Conservation (phyloP, 352 stramenopile species). For the Phytopythium montanum region DNA sequence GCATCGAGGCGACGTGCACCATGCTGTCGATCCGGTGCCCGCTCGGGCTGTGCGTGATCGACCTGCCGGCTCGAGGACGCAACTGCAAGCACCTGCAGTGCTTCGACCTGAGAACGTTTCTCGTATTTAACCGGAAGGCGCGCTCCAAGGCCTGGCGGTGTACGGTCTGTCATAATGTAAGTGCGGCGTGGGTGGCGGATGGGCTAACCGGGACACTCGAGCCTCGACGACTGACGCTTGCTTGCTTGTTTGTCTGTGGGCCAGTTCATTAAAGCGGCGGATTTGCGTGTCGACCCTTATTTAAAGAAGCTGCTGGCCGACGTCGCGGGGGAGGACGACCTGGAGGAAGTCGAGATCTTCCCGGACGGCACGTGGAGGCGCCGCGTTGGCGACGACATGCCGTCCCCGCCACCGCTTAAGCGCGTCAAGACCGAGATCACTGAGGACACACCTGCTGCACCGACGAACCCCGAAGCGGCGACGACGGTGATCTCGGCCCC, state of each 20-base stretch:
- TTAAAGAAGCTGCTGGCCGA: slow-evolving; percentile 87
- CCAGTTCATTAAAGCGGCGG: slow-evolving; percentile 85
- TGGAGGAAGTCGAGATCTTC: slow-evolving; percentile 91
- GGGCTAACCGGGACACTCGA: not conserved
- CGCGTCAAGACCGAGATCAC: slow-evolving; percentile 50
- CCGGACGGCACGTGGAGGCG: slow-evolving; percentile 81
- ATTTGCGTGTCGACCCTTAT: slow-evolving; percentile 89
- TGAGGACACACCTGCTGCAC: slow-evolving; percentile 5
- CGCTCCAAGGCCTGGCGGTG: slow-evolving; percentile 89
- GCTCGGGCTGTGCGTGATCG: slow-evolving; percentile 84
- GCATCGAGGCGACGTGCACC: slow-evolving; percentile 81
- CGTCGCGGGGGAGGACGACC: slow-evolving; percentile 72
- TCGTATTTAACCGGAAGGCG: slow-evolving; percentile 89
- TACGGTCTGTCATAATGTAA: slow-evolving; percentile 87
- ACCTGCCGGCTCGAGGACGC: slow-evolving; percentile 83
- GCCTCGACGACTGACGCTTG: slow-evolving; percentile 6
- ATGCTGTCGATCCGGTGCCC: slow-evolving; percentile 89
- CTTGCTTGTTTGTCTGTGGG: not conserved
- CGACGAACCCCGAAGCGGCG: not conserved
- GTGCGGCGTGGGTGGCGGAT: slow-evolving; percentile 12
- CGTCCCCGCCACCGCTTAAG: slow-evolving; percentile 41
- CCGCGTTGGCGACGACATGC: slow-evolving; percentile 47
- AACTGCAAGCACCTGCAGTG: slow-evolving; percentile 95
- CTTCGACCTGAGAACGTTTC: slow-evolving; percentile 93
- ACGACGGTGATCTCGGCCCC: not conserved